A percentile compares a stretch with the other conserved stretches of the same genome.
These are phyloP conservation scores for Fusarium sp. DNA, from an alignment of 2,329 filamentous ascomycete species.

Conservation along the genomic window DNA sequence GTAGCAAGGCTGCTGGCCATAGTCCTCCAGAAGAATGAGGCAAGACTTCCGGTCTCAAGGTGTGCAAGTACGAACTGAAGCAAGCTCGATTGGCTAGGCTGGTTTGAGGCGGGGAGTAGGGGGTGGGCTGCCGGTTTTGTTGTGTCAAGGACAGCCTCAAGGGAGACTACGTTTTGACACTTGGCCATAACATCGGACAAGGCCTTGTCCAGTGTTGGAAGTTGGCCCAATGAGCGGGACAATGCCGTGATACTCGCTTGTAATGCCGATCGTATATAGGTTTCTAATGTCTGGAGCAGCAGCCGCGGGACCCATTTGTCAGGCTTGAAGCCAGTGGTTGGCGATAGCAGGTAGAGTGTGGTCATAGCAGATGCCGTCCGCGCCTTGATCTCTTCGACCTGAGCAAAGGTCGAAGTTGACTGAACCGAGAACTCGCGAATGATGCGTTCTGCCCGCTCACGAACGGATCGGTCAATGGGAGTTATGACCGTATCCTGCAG, in stretches of 20 bases:
- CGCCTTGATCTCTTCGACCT: slow-evolving; percentile 79
- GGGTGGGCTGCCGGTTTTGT: slow-evolving; percentile 77
- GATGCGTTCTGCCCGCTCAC: slow-evolving; percentile 78
- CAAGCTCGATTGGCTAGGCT: slow-evolving; percentile 61
- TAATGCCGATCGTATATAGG: slow-evolving; percentile 83
- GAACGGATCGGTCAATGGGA: slow-evolving; percentile 80
- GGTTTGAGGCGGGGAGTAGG: slow-evolving; percentile 58
- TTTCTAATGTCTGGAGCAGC: slow-evolving; percentile 80
- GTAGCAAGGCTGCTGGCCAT: slow-evolving; percentile 81
- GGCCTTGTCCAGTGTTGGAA: slow-evolving; percentile 84
- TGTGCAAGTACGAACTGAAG: slow-evolving; percentile 77
- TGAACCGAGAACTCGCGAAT: slow-evolving; percentile 84
- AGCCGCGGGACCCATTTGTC: slow-evolving; percentile 74
- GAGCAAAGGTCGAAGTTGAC: slow-evolving; percentile 66
- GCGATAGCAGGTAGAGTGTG: slow-evolving; percentile 84
- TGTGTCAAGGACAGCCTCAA: slow-evolving; percentile 80
- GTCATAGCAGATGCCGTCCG: slow-evolving; percentile 79
- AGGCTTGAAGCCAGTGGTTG: slow-evolving; percentile 63
- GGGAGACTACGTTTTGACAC: slow-evolving; percentile 91
- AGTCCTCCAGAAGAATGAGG: slow-evolving; percentile 93
- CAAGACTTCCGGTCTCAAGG: slow-evolving; percentile 88
- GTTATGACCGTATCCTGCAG: slow-evolving; percentile 75
- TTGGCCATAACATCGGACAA: slow-evolving; percentile 83
- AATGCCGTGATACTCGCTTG: slow-evolving; percentile 82
- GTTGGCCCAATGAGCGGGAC: slow-evolving; percentile 78